Evolutionary conservation across 78 protist genomes (phyloP), one percentile per base, ranked within the genome.

Genomic region (Andalucia godoyi): DNA sequence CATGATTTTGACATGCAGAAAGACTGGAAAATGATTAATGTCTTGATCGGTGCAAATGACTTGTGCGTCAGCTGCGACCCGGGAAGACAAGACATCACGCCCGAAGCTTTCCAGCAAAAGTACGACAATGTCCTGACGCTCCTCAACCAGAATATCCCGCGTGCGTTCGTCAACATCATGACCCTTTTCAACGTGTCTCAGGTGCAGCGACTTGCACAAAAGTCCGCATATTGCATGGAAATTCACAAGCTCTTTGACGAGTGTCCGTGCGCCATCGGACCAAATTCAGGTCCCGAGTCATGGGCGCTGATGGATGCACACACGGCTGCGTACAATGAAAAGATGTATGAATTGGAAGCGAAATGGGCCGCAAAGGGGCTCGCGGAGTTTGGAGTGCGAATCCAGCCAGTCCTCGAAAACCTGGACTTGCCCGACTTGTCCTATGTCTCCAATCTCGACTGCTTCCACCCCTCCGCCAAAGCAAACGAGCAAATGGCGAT

Each of bases 121-220:
- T 12, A 38, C 36, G 13, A 7, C 42, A 27, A 6, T 2, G 61
- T 34, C 36, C 38, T 55, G 47, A 34, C 3, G 47, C 10, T 21
- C 47, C 33, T 55, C 13, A 8, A 7, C 12, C 17, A 3, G 17
- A 36, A 2, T 15, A 10, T 55, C 12, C 61, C 61, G 33, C 6
- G 25, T 23, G 10, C 21, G 15, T 55, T 55, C 37, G 42, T 55
- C 43, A 33, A 30, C n/a, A 25, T 55, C 43, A 30, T 55, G 42
- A 55, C 61, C 61, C 10, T 55, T 12, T 55, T 55, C 61, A 55
- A 55, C 61, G 21, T 55, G 47, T 55, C 61, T 8, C 5, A 36
- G 34, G 61, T 55, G 29, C 37, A 25, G 42, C 47, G 18, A 9
- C 33, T 7, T 17, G 42, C 21, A 1, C 38, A 55, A 29, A 1